Conservation (phyloP, 805 yeast genomes). For the Pichia ethanolica region DNA sequence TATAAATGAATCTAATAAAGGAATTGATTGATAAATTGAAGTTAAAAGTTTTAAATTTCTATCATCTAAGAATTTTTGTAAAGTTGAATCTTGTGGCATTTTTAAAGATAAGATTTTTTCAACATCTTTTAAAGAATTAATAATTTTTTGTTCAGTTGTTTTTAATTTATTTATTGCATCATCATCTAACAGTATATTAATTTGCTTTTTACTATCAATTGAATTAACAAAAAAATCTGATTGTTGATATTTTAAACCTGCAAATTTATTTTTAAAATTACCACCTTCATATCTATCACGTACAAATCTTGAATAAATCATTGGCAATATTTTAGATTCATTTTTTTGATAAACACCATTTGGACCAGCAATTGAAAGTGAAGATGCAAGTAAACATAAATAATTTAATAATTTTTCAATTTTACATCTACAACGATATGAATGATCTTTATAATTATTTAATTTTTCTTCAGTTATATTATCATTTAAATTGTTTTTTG, state of each 20-base stretch:
- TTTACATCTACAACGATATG: neutral
- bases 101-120: conserved; percentile 35
- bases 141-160: conserved; percentile 31
- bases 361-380: neutral
- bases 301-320: conserved; percentile 62
- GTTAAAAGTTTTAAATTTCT: conserved; percentile 49
- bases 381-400: neutral
- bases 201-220: conserved; percentile 5
- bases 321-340: conserved; percentile 39
- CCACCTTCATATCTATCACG: conserved; percentile 67
- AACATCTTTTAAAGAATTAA: conserved; percentile 34
- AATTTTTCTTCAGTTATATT: neutral
- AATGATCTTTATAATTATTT: conserved; percentile 1
- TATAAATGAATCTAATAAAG: conserved; percentile 40
- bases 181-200: conserved; percentile 43
- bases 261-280: conserved; percentile 69
- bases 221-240: conserved; percentile 28
- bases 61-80: conserved; percentile 24
- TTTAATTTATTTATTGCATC: conserved; percentile 36
- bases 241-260: conserved; percentile 17
- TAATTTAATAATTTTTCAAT: conserved; percentile 1
- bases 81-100: conserved; percentile 19
- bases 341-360: conserved; percentile 1
- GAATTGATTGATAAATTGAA: conserved; percentile 45
- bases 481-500: neutral